phyloP scores from a whole-genome alignment of 495 filamentous ascomycete species.

The Podospora sp. region DNA sequence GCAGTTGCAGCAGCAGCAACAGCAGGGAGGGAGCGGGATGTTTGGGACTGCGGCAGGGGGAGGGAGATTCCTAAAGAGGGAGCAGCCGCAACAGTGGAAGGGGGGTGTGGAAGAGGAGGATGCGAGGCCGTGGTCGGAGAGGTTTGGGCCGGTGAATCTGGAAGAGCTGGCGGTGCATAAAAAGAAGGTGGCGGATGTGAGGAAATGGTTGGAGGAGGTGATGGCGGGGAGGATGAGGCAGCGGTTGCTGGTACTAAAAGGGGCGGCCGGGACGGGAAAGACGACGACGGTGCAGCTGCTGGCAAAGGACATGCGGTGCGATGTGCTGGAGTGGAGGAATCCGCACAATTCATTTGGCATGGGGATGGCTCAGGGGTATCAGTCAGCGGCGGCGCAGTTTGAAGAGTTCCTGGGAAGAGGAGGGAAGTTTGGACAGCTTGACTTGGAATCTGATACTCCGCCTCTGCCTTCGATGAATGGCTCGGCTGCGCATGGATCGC shows the following conservation, averaged over 20 bases:
- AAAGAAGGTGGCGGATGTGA: constrained; percentile 86
- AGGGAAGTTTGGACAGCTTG: constrained; percentile 75
- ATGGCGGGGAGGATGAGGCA: constrained; percentile 64
- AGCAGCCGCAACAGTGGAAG: background rate
- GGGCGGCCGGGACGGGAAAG: constrained; percentile 91
- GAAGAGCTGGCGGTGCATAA: constrained; percentile 90
- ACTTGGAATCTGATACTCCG: constrained; percentile 53
- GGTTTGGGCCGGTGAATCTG: constrained; percentile 71
- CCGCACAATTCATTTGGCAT: constrained; percentile 63
- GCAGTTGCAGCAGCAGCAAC: constrained; percentile 14
- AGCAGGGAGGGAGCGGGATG: background rate
- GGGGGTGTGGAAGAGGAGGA: constrained; percentile 34
- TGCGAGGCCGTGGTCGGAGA: constrained; percentile 80
- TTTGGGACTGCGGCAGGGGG: constrained; percentile 27
- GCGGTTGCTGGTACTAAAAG: constrained; percentile 80
- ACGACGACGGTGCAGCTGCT: constrained; percentile 81
- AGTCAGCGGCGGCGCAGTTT: constrained; percentile 74
- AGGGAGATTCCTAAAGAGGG: constrained; percentile 45
- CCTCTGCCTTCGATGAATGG: constrained; percentile 7
- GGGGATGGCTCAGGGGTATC: constrained; percentile 50
- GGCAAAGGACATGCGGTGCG: constrained; percentile 67
- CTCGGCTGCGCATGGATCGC: constrained; percentile 18
- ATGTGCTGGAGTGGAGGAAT: constrained; percentile 90
- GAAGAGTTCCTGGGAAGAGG: constrained; percentile 85
- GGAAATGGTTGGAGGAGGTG: constrained; percentile 75